These are phyloP conservation scores for Hsuehochloa calcarea DNA, from an alignment of 176 grass and related monocot genomes.

Conservation along the genomic window DNA sequence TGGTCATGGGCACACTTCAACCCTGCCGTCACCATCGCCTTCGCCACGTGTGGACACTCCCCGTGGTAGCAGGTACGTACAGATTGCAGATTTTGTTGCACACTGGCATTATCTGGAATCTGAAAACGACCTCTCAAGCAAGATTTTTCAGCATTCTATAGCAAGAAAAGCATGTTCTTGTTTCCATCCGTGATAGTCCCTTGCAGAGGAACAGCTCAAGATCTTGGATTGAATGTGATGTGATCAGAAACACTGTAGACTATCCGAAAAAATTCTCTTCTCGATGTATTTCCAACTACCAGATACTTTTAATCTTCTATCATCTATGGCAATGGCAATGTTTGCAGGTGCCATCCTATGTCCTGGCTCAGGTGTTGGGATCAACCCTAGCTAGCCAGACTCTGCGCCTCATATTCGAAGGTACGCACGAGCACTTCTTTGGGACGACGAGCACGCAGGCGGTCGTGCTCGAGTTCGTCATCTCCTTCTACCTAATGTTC, in stretches of 20 bases:
- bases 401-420: conserved; percentile 62
- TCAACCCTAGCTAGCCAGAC: conserved; percentile 64
- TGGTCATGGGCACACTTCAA: conserved; percentile 83
- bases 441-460: conserved; percentile 64
- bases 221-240: background rate
- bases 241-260: background rate
- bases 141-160: background rate
- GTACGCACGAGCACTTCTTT: conserved; percentile 45
- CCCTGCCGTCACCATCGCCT: conserved; percentile 82
- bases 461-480: conserved; percentile 69
- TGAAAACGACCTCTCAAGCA: background rate
- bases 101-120: background rate
- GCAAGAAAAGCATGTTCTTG: background rate
- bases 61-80: conserved; percentile 74
- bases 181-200: background rate
- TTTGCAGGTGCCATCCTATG: conserved; percentile 65
- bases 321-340: background rate
- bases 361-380: conserved; percentile 55
- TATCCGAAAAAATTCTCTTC: background rate
- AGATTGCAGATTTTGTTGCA: background rate
- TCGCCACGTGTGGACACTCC: conserved; percentile 68
- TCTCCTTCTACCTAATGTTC: conserved; percentile 92
- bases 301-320: background rate
- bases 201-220: background rate
- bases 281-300: background rate